A percentile compares a stretch with the other conserved stretches of the same genome.
Evolutionary conservation across 352 stramenopile species (phyloP).

Genomic region (Pythium brachiatum): DNA sequence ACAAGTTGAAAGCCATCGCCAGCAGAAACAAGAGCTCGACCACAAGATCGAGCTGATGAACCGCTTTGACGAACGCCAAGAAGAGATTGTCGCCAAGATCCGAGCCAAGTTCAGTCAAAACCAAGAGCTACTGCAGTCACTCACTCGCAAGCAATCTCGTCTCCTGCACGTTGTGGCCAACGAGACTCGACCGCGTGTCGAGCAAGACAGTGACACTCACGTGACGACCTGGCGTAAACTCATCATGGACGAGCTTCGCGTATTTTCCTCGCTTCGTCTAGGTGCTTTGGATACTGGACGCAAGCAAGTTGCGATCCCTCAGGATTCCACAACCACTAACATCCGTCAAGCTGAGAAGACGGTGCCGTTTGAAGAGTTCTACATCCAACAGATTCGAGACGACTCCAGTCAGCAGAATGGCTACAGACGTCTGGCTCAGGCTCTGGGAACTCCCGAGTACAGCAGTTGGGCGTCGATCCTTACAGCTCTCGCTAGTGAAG

Average conservation of each 20-base stretch:
- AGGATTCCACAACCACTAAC: background rate
- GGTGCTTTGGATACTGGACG: constrained; percentile 18
- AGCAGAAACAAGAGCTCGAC: constrained; percentile 38
- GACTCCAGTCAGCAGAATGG: constrained; percentile 1
- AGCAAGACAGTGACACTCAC: constrained; percentile 9
- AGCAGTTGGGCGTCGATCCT: constrained; percentile 31
- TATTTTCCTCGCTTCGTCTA: constrained; percentile 24
- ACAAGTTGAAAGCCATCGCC: constrained; percentile 20
- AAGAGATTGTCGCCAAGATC: constrained; percentile 35
- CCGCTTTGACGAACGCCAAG: constrained; percentile 40
- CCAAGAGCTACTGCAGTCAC: constrained; percentile 20
- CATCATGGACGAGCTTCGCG: constrained; percentile 31
- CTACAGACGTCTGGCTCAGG: constrained; percentile 21
- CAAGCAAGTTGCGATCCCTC: constrained; percentile 11
- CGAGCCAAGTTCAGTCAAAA: constrained; percentile 31
- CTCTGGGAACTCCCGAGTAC: constrained; percentile 22
- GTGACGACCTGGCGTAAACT: constrained; percentile 21
- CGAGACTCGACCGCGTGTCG: constrained; percentile 6
- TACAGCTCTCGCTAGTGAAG: constrained; percentile 1
- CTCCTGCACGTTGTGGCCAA: constrained; percentile 16
- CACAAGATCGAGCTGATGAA: constrained; percentile 42
- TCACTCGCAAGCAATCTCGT: constrained; percentile 28
- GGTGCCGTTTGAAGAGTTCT: constrained; percentile 34
- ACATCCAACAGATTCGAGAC: constrained; percentile 35
- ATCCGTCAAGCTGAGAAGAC: constrained; percentile 2